Conservation (phyloP, 805 yeast genomes). For the Gaillardinia entomophila region DNA sequence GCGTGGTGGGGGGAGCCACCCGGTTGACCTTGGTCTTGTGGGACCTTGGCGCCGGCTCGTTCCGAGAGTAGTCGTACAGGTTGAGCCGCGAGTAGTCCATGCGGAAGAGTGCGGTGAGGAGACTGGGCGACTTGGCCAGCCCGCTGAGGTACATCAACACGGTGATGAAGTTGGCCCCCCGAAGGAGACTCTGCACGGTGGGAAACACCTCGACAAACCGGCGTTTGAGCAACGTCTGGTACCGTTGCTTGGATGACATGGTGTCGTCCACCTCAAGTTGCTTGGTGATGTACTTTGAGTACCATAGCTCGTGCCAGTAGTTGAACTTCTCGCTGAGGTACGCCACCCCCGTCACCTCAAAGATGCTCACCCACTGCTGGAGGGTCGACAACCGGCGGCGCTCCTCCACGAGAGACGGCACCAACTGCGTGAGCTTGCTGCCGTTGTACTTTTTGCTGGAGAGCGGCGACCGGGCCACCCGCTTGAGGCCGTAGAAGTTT, state of each 20-base stretch:
- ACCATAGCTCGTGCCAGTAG: slow-evolving; percentile 53
- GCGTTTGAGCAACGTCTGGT: slow-evolving; percentile 22
- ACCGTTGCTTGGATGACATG: slow-evolving; percentile 15
- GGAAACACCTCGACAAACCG: slow-evolving; percentile 63
- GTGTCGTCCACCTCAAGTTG: slow-evolving; percentile 24
- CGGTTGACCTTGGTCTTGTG: slow-evolving; percentile 14
- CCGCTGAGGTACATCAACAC: slow-evolving; percentile 67
- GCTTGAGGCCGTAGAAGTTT: slow-evolving; percentile 83
- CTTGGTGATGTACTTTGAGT: slow-evolving; percentile 53
- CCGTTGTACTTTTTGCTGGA: slow-evolving; percentile 22
- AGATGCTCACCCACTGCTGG: slow-evolving; percentile 52
- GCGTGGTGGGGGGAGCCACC: slow-evolving; percentile 36
- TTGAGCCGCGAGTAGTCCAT: slow-evolving; percentile 63
- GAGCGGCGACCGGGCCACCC: slow-evolving; percentile 40
- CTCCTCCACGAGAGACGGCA: slow-evolving; percentile 41
- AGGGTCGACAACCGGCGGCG: slow-evolving; percentile 44
- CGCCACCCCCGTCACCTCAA: slow-evolving; percentile 59
- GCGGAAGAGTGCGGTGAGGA: slow-evolving; percentile 55
- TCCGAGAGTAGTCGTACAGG: slow-evolving; percentile 42
- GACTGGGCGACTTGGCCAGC: slow-evolving; percentile 52
- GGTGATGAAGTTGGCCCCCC: slow-evolving; percentile 48
- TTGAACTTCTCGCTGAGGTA: slow-evolving; percentile 68
- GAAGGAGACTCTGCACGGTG: slow-evolving; percentile 38
- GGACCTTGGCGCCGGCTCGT: slow-evolving; percentile 15
- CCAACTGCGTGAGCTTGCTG: slow-evolving; percentile 29